Evolutionary conservation across 2,329 filamentous ascomycete species (phyloP).

Genomic region (Cercospora canescens): DNA sequence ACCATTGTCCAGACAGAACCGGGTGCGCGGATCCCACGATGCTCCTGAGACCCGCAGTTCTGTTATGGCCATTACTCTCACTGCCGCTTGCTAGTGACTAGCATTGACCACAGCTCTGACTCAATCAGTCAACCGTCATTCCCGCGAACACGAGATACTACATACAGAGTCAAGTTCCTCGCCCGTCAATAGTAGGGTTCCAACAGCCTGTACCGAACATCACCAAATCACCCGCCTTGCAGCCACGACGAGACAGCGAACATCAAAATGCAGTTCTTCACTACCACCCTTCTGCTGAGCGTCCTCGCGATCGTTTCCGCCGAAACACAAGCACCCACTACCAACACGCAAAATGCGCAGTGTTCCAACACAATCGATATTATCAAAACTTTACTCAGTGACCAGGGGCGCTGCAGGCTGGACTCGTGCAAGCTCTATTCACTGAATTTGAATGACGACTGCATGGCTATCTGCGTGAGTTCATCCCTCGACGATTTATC

Average conservation of each 20-base stretch:
- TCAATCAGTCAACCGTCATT: not conserved
- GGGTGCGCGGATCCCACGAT: not conserved
- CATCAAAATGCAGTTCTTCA: not conserved
- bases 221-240: not conserved
- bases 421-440: not conserved
- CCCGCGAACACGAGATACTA: not conserved
- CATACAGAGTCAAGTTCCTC: no score
- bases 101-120: not conserved
- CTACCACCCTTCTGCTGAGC: not conserved
- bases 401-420: not conserved
- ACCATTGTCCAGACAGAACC: not conserved
- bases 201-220: no score
- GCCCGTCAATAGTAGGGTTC: not conserved
- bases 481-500: no score
- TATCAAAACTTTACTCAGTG: not conserved
- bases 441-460: not conserved
- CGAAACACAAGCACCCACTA: not conserved
- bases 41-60: not conserved
- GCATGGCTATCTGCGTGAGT: not conserved
- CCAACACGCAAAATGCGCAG: not conserved
- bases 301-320: not conserved
- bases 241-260: not conserved
- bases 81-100: not conserved
- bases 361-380: not conserved
- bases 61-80: not conserved